Base-by-base conservation (phyloP, 148 eudicot species). In the Linanthus parryae region DNA sequence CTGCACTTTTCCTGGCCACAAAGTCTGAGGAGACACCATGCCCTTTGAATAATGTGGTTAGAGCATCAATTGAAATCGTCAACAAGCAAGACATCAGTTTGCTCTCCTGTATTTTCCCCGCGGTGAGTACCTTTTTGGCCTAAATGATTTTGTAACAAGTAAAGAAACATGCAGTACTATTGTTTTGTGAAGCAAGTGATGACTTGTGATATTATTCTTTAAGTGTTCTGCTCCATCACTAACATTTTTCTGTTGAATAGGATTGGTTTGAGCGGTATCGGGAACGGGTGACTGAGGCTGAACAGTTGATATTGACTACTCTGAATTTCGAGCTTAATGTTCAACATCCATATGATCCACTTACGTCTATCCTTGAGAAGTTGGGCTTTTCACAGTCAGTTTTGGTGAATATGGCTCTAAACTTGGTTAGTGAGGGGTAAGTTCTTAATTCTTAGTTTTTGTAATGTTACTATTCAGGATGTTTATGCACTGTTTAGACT, bases 181-280 rank as follows among this genome's bases (percentile, higher is more conserved):
- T 6, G 4, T 19, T 19, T 37, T 8, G 6, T 20, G 8, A 21
- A 10, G 21, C 2, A 10, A 25, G 7, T 8, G 25, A n/a, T n/a
- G n/a, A n/a, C n/a, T n/a, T n/a, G n/a, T n/a, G n/a, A n/a, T n/a
- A n/a, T n/a, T n/a, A n/a, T n/a, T n/a, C n/a, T n/a, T n/a, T n/a
- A n/a, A n/a, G n/a, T n/a, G n/a, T n/a, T n/a, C n/a, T n/a, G n/a
- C n/a, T 43, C 26, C 36, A 45, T 20, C 24, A 48, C 34, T 56
- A 49, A 48, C 22, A 25, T 54, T 5, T 12, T 8, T 48, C 3
- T 63, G 22, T 44, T 73, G 37, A 25, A 64, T 75, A 94, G 99
- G 92, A 75, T 60, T 94, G 95, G 95, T 94, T 84, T 72, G 95
- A 94, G 75, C 85, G 78, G 51, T 84, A 82, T 68, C 77, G 92